Evolutionary conservation across 2,329 filamentous ascomycete species (phyloP).

Genomic region (Capronia americana): DNA sequence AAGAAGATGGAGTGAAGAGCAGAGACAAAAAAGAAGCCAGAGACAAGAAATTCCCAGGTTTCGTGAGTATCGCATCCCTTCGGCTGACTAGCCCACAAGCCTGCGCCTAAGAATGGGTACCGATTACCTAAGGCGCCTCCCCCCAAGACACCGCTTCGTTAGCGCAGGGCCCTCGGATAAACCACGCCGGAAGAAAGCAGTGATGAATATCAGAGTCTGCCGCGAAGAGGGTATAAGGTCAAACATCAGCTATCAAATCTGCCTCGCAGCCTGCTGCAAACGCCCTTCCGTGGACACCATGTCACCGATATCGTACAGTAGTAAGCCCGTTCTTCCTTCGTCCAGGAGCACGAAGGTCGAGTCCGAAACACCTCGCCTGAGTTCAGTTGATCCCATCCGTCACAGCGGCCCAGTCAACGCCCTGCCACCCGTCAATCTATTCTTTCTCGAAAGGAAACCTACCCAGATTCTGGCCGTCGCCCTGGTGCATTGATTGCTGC

Average conservation of each 20-base stretch:
- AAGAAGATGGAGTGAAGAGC: constrained; percentile 31
- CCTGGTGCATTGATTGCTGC: constrained; percentile 23
- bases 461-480: constrained; percentile 34
- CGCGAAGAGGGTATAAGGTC: constrained; percentile 3
- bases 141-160: constrained; percentile 11
- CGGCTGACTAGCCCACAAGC: constrained; percentile 9
- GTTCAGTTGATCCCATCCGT: neutral
- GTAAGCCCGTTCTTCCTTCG: neutral
- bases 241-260: neutral
- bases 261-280: constrained; percentile 1
- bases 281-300: neutral
- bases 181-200: neutral
- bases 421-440: constrained; percentile 16
- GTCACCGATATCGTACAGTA: constrained; percentile 13
- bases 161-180: constrained; percentile 3
- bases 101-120: constrained; percentile 17
- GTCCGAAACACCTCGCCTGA: neutral
- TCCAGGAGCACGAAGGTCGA: neutral
- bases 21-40: constrained; percentile 20
- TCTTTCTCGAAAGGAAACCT: constrained; percentile 40
- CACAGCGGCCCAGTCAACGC: neutral
- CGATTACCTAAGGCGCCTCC: constrained; percentile 9
- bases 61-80: constrained; percentile 8
- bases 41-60: constrained; percentile 10
- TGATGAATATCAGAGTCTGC: neutral